These are phyloP conservation scores for Calonectria naviculata DNA, from an alignment of 2,329 filamentous ascomycete species.

Conservation along the genomic window DNA sequence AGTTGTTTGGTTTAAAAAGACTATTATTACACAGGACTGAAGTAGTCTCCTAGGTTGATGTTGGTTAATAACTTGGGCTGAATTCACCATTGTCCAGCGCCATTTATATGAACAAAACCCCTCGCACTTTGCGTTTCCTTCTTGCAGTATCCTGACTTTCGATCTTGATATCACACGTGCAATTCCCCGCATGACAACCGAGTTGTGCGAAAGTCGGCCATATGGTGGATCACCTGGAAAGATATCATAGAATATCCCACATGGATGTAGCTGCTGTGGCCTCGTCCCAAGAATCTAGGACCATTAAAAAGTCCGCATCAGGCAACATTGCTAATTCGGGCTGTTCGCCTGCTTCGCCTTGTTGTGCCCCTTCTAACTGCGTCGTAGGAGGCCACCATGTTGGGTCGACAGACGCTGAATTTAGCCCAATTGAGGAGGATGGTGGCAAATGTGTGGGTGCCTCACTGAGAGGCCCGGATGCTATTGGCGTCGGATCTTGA, in stretches of 20 bases:
- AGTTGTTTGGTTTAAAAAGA: neutral
- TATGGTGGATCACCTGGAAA: neutral
- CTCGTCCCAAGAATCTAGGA: constrained; percentile 34
- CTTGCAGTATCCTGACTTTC: too few species aligned
- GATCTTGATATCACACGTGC: too few species aligned
- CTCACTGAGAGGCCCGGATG: neutral
- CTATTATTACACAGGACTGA: neutral
- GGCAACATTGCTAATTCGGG: neutral
- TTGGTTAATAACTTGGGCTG: neutral
- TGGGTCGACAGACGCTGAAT: constrained; percentile 18
- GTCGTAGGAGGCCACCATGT: constrained; percentile 18
- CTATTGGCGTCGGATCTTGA: constrained; percentile 5
- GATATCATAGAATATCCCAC: constrained; percentile 31
- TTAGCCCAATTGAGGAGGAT: constrained; percentile 3
- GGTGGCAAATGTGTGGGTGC: neutral
- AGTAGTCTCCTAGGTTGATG: neutral
- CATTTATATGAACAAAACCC: neutral
- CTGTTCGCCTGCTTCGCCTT: neutral
- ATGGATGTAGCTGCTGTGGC: constrained; percentile 22
- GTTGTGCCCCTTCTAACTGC: neutral
- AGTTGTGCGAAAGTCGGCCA: neutral
- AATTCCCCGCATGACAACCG: constrained; percentile 17
- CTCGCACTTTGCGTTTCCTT: too few species aligned
- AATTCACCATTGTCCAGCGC: neutral
- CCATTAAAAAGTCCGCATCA: constrained; percentile 11